Evolutionary conservation across 495 filamentous ascomycete species (phyloP).

Genomic region (Hypoxylon fragiforme): DNA sequence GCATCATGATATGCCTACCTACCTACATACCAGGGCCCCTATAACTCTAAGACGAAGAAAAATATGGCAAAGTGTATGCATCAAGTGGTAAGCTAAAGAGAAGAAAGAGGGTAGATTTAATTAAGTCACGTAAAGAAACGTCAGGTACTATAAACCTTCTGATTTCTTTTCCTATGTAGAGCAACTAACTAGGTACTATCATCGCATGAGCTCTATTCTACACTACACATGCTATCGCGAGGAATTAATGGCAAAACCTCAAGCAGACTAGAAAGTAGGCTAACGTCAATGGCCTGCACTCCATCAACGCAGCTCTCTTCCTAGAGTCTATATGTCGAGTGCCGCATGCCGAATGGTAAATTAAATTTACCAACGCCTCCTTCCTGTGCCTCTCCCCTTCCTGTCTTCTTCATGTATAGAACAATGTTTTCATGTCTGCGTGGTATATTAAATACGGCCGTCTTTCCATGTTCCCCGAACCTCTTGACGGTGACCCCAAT

Average conservation of each 20-base stretch:
- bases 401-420: slow-evolving; percentile 29
- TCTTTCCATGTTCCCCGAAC: neutral
- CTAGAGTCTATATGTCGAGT: slow-evolving; percentile 21
- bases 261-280: slow-evolving; percentile 3
- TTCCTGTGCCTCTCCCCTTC: slow-evolving; percentile 10
- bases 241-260: slow-evolving; percentile 6
- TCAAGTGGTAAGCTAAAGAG: no score
- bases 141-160: no score
- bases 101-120: no score
- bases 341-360: slow-evolving; percentile 12
- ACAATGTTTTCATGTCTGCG: slow-evolving; percentile 10
- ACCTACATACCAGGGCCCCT: no score
- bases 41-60: no score
- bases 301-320: slow-evolving; percentile 19
- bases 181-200: slow-evolving; percentile 15
- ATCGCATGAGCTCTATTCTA: slow-evolving; percentile 22
- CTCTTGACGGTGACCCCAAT: neutral
- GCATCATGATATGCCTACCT: no score
- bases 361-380: slow-evolving; percentile 7
- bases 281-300: slow-evolving; percentile 34
- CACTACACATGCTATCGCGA: slow-evolving; percentile 22
- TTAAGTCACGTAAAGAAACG: no score
- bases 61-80: no score
- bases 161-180: neutral
- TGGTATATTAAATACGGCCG: slow-evolving; percentile 8